phyloP scores from a whole-genome alignment of 116 monocot species.

The Papilionanthe hybrid region DNA sequence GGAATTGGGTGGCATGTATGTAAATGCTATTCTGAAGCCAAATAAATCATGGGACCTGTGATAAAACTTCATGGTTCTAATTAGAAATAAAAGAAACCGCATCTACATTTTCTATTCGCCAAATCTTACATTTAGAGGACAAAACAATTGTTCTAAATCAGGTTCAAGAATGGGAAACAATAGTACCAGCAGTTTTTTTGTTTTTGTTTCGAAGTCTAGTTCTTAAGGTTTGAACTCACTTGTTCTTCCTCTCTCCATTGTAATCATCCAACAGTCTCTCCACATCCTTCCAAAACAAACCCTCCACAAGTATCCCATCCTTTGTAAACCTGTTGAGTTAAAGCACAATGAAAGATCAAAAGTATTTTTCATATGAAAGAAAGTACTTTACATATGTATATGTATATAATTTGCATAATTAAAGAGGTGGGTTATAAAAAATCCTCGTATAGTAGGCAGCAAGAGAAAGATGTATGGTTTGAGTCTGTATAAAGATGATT shows the following conservation, averaged over 20 bases:
- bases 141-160: background rate
- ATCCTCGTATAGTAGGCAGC: too few species aligned
- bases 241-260: constrained; percentile 52
- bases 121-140: background rate
- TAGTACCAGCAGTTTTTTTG: background rate
- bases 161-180: background rate
- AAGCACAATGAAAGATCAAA: background rate
- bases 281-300: constrained; percentile 89
- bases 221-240: constrained; percentile 21
- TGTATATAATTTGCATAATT: too few species aligned
- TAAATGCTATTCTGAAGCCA: too few species aligned
- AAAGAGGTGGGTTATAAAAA: background rate
- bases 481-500: too few species aligned
- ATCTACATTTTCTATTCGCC: too few species aligned
- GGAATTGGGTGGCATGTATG: too few species aligned
- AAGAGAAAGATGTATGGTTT: too few species aligned
- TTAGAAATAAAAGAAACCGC: too few species aligned
- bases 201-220: background rate
- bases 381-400: background rate
- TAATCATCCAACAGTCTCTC: constrained; percentile 76
- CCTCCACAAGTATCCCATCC: constrained; percentile 88
- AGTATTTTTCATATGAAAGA: too few species aligned
- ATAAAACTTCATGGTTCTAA: too few species aligned
- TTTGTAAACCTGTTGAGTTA: constrained; percentile 73
- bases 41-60: too few species aligned